Percentiles rank a stretch among this genome's conserved stretches.
These are phyloP conservation scores for Thraustochytrium sp. DNA, from an alignment of 352 stramenopile genomes.

Conservation along the genomic window DNA sequence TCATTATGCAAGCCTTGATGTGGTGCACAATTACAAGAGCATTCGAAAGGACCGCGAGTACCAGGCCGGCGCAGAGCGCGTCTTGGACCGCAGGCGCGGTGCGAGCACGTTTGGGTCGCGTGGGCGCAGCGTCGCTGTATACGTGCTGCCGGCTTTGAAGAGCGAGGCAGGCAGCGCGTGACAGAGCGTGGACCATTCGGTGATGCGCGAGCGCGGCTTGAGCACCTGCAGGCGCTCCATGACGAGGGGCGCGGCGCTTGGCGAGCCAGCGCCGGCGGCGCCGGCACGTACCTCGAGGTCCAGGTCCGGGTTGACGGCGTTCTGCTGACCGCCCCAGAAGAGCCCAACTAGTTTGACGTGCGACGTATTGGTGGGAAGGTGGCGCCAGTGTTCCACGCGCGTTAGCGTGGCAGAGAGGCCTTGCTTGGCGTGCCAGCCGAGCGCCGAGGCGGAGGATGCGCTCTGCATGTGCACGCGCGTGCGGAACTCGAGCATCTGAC, in stretches of 20 bases:
- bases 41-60: background rate
- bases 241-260: background rate
- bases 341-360: background rate
- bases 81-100: background rate
- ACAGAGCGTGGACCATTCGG: background rate
- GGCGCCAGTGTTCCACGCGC: background rate
- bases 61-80: background rate
- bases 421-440: conserved; percentile 21
- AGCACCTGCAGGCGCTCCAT: background rate
- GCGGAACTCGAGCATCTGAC: conserved; percentile 6
- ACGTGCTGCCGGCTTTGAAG: background rate
- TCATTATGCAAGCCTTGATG: too few species aligned
- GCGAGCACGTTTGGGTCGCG: background rate
- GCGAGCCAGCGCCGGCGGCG: background rate
- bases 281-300: background rate
- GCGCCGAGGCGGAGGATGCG: background rate
- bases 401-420: background rate
- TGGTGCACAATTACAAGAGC: background rate
- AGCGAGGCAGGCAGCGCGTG: background rate
- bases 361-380: background rate
- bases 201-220: background rate
- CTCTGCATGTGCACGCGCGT: conserved; percentile 13
- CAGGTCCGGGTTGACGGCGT: background rate
- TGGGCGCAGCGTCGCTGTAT: background rate
- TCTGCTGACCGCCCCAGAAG: background rate